Evolutionary conservation across 208 protist species (phyloP).

Genomic region (Trypanosoma scelopori): DNA sequence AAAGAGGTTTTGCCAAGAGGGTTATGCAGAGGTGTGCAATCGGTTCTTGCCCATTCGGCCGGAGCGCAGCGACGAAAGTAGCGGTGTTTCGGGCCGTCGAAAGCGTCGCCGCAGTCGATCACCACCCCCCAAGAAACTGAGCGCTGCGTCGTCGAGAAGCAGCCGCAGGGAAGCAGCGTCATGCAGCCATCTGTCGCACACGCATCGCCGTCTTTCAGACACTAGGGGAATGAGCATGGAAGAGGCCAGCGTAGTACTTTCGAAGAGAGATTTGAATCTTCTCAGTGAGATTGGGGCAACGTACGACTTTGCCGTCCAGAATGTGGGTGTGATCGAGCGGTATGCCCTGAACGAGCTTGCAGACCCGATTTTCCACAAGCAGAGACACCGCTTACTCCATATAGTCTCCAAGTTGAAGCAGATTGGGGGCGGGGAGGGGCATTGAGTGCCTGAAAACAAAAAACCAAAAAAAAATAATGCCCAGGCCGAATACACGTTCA

Average conservation of each 20-base stretch:
- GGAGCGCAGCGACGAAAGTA: slow-evolving; percentile 7
- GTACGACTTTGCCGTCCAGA: slow-evolving; percentile 24
- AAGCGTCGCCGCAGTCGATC: slow-evolving; percentile 28
- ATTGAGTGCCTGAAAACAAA: too few relatives aligned
- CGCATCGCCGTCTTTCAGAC: neutral
- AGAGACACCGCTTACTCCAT: slow-evolving; percentile 17
- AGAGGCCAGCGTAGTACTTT: neutral
- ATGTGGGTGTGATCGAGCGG: slow-evolving; percentile 27
- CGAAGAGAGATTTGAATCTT: slow-evolving; percentile 21
- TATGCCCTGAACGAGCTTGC: slow-evolving; percentile 26
- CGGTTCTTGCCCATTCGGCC: slow-evolving; percentile 25
- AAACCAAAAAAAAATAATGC: neutral
- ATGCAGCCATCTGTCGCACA: neutral
- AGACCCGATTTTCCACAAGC: slow-evolving; percentile 18
- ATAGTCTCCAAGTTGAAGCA: slow-evolving; percentile 25
- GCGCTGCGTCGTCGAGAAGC: neutral
- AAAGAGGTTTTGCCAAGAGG: slow-evolving; percentile 27
- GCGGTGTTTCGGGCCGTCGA: neutral
- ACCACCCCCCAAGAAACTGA: slow-evolving; percentile 1
- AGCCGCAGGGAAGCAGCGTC: slow-evolving; percentile 3
- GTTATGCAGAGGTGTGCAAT: slow-evolving; percentile 22
- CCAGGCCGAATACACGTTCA: neutral
- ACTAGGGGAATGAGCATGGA: neutral
- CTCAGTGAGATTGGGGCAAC: slow-evolving; percentile 26
- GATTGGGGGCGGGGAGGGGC: too few relatives aligned